Base-by-base conservation (phyloP, 2,329 filamentous ascomycete genomes). In the Cladosporium sp. region DNA sequence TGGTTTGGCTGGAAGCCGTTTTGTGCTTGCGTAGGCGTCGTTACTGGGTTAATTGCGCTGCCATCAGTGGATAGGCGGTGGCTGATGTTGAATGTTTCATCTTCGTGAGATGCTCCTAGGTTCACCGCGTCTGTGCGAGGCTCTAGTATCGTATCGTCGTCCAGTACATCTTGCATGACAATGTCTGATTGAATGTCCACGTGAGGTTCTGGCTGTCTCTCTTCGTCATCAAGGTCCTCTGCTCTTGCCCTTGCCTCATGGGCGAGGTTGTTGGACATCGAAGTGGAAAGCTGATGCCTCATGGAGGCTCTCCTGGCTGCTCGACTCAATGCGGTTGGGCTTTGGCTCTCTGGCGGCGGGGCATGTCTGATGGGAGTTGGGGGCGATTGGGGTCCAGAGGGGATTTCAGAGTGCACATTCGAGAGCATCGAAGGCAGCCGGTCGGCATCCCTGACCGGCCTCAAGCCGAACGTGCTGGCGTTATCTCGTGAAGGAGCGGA, bases 41-140 rank as follows among this genome's bases (percentile, higher is more conserved):
- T 80, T 52, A 82, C 83, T 20, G 79, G 77, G 64, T 88, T 90
- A 59, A 85, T 83, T 52, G 92, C 85, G 68, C 89, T 96, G 43
- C 89, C 89, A 64, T 96, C 90, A 30, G 93, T 82, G 1, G 86
- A 82, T 42, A 85, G 85, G 47, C 88, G 85, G 68, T 96, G 92
- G 6, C 88, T 90, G 61, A 96, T 95, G 71, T 96, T 95, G 71
- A 97, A 96, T 0, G 90, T 89, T 51, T 92, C 90, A 11, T 88
- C 82, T 60, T 90, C 87, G n/a, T 84, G 82, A 61, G 93, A 89
- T 0, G 90, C 20, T 11, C 47, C 47, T 7, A 48, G 37, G 37
- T 48, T 48, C 9, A 41, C 37, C 84, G 80, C 2, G 86, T 82
- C 47, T 83, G 84, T 47, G 45, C 63, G 34, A 78, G 82, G 44